Base-by-base conservation (phyloP, 345 rosid species). In the Brassica juncea region DNA sequence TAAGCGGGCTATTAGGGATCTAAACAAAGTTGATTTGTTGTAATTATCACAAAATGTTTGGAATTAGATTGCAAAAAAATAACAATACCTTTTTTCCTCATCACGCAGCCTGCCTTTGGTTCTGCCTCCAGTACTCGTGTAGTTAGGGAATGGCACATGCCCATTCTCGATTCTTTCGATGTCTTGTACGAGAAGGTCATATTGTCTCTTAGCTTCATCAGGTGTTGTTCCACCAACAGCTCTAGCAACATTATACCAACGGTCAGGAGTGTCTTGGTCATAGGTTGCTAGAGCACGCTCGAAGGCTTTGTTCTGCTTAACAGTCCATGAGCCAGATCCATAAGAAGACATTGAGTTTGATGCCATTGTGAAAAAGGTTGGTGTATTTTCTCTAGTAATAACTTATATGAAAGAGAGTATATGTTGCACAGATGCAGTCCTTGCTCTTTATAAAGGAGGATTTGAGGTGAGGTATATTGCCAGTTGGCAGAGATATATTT, bases 251-350 rank as follows among this genome's bases (percentile, higher is more conserved):
- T 95, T 95, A 77, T 81, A 57, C 99, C 99, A 95, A 60, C 99
- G 95, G 85, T 93, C 98, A 1, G 97, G 99, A 7, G 99, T 93
- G 81, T 95, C 99, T 85, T 83, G 86, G 85, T 95, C 99, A 23
- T 86, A 93, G 72, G 86, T 88, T 6, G 98, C 99, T 84, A 95
- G 85, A 1, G 98, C 99, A 84, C 78, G 87, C 84, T 95, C 99
- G 27, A 95, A 95, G 70, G 90, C 96, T 79, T 95, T 93, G 97
- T 95, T 90, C 82, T 95, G 91, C 89, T 92, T 83, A 0, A 84
- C 86, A 11, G 94, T 90, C 98, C 99, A 94, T 3, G 88, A 87
- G 34, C 81, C 82, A 6, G 90, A 88, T 7, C 88, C 90, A 5
- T 86, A 87, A 32, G 92, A 80, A 8, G 98, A 89, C 87, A 92